These are phyloP conservation scores for Macrophomina tecta DNA, from an alignment of 2,329 filamentous ascomycete species.

Conservation along the genomic window DNA sequence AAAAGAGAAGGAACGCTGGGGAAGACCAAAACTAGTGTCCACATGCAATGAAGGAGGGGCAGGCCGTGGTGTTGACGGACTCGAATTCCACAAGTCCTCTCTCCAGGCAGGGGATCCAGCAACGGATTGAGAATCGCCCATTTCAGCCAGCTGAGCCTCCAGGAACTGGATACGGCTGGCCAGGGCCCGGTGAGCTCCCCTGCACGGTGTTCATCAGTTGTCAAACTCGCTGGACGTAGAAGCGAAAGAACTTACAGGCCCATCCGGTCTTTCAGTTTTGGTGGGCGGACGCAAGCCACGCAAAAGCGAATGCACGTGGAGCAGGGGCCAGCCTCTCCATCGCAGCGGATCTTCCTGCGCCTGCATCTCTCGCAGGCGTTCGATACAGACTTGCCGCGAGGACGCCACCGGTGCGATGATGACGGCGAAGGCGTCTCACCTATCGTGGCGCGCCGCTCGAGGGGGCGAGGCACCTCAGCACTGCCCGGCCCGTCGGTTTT, in stretches of 20 bases:
- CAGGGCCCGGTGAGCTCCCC: slow-evolving; percentile 44
- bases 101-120: slow-evolving; percentile 31
- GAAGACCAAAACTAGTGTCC: slow-evolving; percentile 37
- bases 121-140: slow-evolving; percentile 44
- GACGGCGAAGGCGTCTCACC: slow-evolving; percentile 2
- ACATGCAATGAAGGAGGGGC: slow-evolving; percentile 40
- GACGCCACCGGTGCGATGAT: slow-evolving; percentile 36
- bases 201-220: slow-evolving; percentile 32
- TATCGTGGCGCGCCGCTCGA: slow-evolving; percentile 8
- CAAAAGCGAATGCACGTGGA: slow-evolving; percentile 46
- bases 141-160: slow-evolving; percentile 43
- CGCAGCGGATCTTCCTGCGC: slow-evolving; percentile 44
- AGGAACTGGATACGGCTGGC: slow-evolving; percentile 46
- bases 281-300: slow-evolving; percentile 43
- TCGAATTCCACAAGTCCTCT: slow-evolving; percentile 37
- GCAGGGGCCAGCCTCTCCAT: slow-evolving; percentile 44
- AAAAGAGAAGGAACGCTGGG: slow-evolving; percentile 38
- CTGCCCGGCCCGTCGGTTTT: slow-evolving; percentile 1
- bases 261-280: slow-evolving; percentile 44
- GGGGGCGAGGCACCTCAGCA: background rate
- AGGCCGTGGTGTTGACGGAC: slow-evolving; percentile 37
- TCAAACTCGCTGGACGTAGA: background rate
- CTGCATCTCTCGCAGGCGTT: slow-evolving; percentile 47
- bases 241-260: slow-evolving; percentile 40
- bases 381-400: slow-evolving; percentile 44